Conservation (phyloP, 1,284 basidiomycete species). For the Malassezia caprae region DNA sequence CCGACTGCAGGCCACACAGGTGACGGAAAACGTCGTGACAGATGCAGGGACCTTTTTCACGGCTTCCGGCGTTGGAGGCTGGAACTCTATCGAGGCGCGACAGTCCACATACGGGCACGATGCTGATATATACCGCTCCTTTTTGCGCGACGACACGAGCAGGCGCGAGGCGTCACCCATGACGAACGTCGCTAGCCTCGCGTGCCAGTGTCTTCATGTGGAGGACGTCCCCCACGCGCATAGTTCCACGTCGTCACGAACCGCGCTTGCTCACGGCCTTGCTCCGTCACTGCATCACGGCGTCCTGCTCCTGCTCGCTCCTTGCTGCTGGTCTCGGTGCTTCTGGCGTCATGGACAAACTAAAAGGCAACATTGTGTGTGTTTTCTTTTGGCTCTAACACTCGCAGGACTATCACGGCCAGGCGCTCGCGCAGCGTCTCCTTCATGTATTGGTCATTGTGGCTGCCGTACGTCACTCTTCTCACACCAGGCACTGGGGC, state of each 20-base stretch:
- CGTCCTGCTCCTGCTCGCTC: background rate
- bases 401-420: slow-evolving; percentile 10
- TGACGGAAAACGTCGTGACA: slow-evolving; percentile 41
- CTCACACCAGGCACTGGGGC: slow-evolving; percentile 1
- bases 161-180: slow-evolving; percentile 6
- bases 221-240: background rate
- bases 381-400: background rate
- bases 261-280: background rate
- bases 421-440: background rate
- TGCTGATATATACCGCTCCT: slow-evolving; percentile 32
- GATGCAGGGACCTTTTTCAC: slow-evolving; percentile 23
- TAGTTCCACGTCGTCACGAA: slow-evolving; percentile 1
- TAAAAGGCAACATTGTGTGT: slow-evolving; percentile 13
- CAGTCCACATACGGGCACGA: slow-evolving; percentile 42
- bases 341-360: background rate
- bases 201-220: background rate
- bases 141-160: slow-evolving; percentile 29
- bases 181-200: background rate
- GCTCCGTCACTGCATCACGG: background rate
- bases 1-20: slow-evolving; percentile 36
- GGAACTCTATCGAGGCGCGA: slow-evolving; percentile 38
- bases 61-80: slow-evolving; percentile 22
- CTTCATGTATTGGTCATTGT: background rate
- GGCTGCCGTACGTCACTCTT: slow-evolving; percentile 5
- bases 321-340: background rate